These are phyloP conservation scores for Wickerhamiella nectarea DNA, from an alignment of 805 yeast species.

Conservation along the genomic window DNA sequence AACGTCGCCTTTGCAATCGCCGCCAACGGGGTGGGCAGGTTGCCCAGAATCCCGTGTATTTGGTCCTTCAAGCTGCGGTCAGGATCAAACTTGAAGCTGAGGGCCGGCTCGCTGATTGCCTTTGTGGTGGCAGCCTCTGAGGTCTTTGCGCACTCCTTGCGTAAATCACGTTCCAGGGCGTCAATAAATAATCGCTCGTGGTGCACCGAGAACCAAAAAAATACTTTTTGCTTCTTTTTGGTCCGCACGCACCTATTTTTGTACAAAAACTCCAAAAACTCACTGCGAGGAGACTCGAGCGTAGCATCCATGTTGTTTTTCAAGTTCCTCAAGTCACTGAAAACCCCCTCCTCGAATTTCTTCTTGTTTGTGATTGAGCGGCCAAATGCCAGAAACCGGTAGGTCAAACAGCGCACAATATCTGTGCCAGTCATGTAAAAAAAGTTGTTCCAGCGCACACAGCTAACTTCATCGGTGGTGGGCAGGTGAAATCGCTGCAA, in stretches of 20 bases:
- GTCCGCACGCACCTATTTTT: conserved; percentile 81
- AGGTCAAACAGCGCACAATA: conserved; percentile 81
- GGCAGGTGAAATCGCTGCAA: conserved; percentile 75
- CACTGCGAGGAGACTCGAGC: conserved; percentile 74
- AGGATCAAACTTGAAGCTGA: conserved; percentile 53
- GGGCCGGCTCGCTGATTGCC: conserved; percentile 64
- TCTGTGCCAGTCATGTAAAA: conserved; percentile 93
- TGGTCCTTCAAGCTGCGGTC: conserved; percentile 27
- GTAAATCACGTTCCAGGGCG: conserved; percentile 83
- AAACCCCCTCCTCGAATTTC: conserved; percentile 93
- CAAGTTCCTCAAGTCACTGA: conserved; percentile 74
- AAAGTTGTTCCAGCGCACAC: conserved; percentile 82
- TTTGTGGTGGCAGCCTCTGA: conserved; percentile 54
- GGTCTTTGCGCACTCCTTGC: conserved; percentile 40
- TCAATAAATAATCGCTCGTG: conserved; percentile 87
- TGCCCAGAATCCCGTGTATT: conserved; percentile 21
- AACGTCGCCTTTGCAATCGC: conserved; percentile 23
- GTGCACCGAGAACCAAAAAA: conserved; percentile 91
- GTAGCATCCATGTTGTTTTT: conserved; percentile 75
- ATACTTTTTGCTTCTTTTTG: conserved; percentile 92
- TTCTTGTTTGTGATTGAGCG: conserved; percentile 71
- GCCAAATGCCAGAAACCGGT: conserved; percentile 81
- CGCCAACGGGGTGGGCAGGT: conserved; percentile 21
- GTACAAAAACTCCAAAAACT: conserved; percentile 69
- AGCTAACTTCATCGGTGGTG: conserved; percentile 84